Base-by-base conservation (phyloP, 306 rosid species). In the Rosa multiflora region DNA sequence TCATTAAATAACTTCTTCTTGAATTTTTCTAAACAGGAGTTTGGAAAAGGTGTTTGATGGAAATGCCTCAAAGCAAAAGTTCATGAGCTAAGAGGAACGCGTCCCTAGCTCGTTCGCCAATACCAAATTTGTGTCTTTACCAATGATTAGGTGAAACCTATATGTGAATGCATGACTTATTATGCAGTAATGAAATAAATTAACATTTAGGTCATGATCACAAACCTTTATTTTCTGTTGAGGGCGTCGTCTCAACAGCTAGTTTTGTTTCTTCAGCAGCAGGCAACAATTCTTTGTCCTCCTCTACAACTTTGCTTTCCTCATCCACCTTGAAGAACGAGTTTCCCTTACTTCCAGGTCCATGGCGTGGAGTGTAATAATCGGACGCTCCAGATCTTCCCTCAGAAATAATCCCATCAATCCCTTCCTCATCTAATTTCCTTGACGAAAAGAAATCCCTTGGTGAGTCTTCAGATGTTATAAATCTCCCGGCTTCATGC, bases 341-440 rank as follows among this genome's bases (percentile, higher is more conserved):
- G 49, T 35, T 69, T 5, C 6, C 73, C 79, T 85, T 84, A 6
- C 61, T 79, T 66, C 29, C 83, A 13, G 70, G 59, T 74, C 74
- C 78, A 79, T 43, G 66, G 70, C 80, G 74, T 5, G 88, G 86
- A 46, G 85, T 61, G 66, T 78, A 39, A 62, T 78, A 83, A 6
- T 82, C 85, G 2, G 83, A 80, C 47, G 89, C 80, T 47, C 74
- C 78, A 10, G 86, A 84, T n/a, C 18, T 10, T 58, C 81, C 88
- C 39, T 82, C 86, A 1, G 77, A 68, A 7, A 59, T 72, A 61
- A 80, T 20, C 76, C 64, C 78, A 58, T 82, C 90, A 5, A 75
- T 76, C 26, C 71, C 82, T 39, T 77, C 82, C 71, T 70, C 86
- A 11, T 83, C 79, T 23, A 62, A 64, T 68, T 80, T 75, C 78